These are phyloP conservation scores for Cyamopsis tetragonoloba DNA, from an alignment of 306 rosid genomes.

Conservation along the genomic window DNA sequence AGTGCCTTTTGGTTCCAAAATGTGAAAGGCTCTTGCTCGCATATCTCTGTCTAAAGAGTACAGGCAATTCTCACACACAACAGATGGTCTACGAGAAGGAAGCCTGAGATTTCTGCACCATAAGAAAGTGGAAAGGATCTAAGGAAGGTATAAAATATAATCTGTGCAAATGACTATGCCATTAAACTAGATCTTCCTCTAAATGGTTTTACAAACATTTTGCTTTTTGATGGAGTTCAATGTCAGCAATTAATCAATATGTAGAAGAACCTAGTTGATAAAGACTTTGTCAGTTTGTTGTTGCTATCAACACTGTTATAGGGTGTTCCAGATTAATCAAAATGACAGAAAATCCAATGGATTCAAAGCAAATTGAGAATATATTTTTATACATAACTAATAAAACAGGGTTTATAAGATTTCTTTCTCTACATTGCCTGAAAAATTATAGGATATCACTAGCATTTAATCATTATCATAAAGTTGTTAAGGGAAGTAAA, in stretches of 20 bases:
- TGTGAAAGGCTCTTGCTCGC: constrained; percentile 88
- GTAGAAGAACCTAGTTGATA: background rate
- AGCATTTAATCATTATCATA: background rate
- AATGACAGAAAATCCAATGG: background rate
- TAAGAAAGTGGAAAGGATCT: constrained; percentile 11
- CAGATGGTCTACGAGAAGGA: constrained; percentile 82
- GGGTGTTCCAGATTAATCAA: background rate
- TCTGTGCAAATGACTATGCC: background rate
- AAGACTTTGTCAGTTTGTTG: background rate
- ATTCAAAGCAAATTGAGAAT: background rate
- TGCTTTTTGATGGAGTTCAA: background rate
- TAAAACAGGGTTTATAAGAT: background rate
- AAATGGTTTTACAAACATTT: background rate
- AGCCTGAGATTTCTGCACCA: constrained; percentile 79
- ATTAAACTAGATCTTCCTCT: background rate
- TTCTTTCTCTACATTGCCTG: background rate
- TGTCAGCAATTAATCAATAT: background rate
- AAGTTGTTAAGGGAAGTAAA: too few relatives aligned
- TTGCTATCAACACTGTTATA: background rate
- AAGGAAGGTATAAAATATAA: constrained; percentile 3
- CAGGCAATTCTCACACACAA: constrained; percentile 90
- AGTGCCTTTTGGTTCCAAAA: constrained; percentile 88
- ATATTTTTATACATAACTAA: background rate
- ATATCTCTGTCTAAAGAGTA: constrained; percentile 62
- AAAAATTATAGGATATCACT: background rate